A percentile compares a stretch with the other conserved stretches of the same genome.
phyloP scores from a whole-genome alignment of 768 basidiomycete species.

The Daedalea quercina region DNA sequence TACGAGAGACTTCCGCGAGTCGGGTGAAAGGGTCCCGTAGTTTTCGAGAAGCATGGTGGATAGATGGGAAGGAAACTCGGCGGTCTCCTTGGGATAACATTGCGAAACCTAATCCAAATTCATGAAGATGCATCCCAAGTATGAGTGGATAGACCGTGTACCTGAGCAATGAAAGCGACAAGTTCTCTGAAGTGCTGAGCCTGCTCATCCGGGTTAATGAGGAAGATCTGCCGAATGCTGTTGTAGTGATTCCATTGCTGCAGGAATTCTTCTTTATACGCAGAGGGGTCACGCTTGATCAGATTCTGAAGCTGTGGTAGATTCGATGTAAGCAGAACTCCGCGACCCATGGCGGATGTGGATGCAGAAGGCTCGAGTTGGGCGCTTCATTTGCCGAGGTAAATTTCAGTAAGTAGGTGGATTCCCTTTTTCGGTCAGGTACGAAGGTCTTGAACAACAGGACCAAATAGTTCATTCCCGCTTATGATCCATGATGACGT shows the following conservation, averaged over 20 bases:
- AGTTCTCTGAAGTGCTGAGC: conserved; percentile 82
- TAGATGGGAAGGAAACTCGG: conserved; percentile 77
- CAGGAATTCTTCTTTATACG: conserved; percentile 92
- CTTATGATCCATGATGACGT: no score
- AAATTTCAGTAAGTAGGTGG: neutral
- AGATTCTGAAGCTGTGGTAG: conserved; percentile 95
- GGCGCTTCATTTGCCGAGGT: neutral
- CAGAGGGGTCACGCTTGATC: conserved; percentile 87
- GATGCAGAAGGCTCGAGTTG: neutral
- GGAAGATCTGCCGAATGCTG: conserved; percentile 80
- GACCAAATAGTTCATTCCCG: neutral
- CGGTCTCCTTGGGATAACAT: conserved; percentile 90
- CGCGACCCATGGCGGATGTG: conserved; percentile 42
- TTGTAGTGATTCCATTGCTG: conserved; percentile 97
- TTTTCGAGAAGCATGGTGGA: conserved; percentile 72
- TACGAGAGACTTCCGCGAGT: conserved; percentile 78
- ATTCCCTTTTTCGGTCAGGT: conserved; percentile 3
- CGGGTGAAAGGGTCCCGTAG: conserved; percentile 67
- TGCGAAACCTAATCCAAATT: conserved; percentile 56
- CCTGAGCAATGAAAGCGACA: conserved; percentile 87
- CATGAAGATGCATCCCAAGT: neutral
- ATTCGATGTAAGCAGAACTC: conserved; percentile 78
- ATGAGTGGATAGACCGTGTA: conserved; percentile 12
- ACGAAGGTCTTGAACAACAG: conserved; percentile 6
- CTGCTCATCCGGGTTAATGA: conserved; percentile 77